Evolutionary conservation across 1,139 yeast genomes (phyloP).

Genomic region (Candida pseudoviswanathii): DNA sequence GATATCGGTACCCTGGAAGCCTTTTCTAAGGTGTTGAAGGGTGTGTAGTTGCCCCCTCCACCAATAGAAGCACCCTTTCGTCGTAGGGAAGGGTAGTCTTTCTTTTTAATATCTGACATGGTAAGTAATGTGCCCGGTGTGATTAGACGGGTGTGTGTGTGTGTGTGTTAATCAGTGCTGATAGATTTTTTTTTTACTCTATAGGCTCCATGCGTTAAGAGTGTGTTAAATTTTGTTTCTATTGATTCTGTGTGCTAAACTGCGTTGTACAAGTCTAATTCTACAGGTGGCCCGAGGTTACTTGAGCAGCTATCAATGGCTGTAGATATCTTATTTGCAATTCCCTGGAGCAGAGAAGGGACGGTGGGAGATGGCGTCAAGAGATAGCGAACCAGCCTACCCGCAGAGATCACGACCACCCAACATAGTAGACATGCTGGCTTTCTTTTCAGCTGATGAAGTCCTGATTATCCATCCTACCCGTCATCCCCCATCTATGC

Average conservation of each 20-base stretch:
- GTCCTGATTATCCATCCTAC: no score
- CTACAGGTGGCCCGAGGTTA: no score
- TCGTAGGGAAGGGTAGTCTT: slow-evolving; percentile 9
- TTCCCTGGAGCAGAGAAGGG: neutral
- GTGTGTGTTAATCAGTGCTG: no score
- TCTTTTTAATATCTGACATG: slow-evolving; percentile 7
- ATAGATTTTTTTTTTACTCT: neutral
- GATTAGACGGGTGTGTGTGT: no score
- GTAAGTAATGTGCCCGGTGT: no score
- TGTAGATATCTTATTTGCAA: no score
- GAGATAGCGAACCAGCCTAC: neutral
- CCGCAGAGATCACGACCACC: no score
- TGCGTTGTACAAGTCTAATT: no score
- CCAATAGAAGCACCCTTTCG: slow-evolving; percentile 5
- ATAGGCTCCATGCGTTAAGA: neutral
- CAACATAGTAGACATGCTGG: no score
- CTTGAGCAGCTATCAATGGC: no score
- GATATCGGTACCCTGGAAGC: neutral
- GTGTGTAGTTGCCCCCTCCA: slow-evolving; percentile 9
- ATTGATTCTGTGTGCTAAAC: neutral
- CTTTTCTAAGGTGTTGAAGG: slow-evolving; percentile 5
- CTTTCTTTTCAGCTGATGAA: neutral
- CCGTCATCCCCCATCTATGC: no score
- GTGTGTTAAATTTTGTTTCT: neutral
- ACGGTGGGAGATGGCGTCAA: neutral